Conservation (phyloP, 2,329 filamentous ascomycete genomes). For the Aspergillus alliaceus region DNA sequence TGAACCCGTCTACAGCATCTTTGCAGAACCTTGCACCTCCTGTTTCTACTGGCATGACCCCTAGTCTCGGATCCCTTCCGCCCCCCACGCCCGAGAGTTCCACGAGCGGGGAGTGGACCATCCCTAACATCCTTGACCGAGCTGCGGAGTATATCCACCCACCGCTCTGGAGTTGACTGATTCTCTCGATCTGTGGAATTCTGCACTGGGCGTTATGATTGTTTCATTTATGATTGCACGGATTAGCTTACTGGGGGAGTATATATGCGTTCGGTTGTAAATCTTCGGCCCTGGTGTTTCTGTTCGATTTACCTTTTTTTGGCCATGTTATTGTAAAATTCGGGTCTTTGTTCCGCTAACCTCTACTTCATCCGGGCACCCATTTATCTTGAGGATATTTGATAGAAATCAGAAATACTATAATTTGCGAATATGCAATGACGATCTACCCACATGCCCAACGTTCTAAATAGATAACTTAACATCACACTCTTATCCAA, state of each 20-base stretch:
- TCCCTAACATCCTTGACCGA: constrained; percentile 46
- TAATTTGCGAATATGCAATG: background rate
- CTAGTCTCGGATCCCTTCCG: constrained; percentile 37
- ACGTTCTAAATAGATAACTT: too few relatives aligned
- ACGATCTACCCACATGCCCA: too few relatives aligned
- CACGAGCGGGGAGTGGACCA: constrained; percentile 48
- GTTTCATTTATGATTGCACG: background rate
- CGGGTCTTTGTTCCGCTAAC: background rate
- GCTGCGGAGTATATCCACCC: constrained; percentile 51
- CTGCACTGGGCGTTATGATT: background rate
- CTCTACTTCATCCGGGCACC: too few relatives aligned
- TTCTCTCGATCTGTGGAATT: background rate
- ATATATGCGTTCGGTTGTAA: background rate
- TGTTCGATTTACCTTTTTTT: background rate
- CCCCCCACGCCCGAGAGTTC: constrained; percentile 50
- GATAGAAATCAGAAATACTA: background rate
- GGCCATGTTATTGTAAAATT: background rate
- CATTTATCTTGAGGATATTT: background rate
- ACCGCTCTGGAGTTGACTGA: constrained; percentile 41
- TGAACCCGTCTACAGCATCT: constrained; percentile 16
- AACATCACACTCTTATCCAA: too few relatives aligned
- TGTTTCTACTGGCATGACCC: constrained; percentile 29
- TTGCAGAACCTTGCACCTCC: constrained; percentile 18
- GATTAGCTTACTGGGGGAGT: background rate
- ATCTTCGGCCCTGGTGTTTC: background rate